Base-by-base conservation (phyloP, 768 basidiomycete species). In the Collybia sordida region DNA sequence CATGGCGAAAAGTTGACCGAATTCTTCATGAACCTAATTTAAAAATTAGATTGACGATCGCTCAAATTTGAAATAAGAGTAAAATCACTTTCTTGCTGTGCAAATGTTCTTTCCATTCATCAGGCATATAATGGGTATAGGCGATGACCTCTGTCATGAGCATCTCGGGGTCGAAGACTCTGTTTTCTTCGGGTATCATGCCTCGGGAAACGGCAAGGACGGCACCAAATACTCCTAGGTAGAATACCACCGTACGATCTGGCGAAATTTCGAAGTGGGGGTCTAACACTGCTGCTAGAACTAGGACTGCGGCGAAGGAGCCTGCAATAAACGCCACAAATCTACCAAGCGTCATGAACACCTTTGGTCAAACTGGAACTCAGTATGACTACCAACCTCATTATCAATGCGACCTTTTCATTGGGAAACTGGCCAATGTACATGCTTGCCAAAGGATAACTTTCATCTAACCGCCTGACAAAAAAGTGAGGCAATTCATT, bases 351-450 rank as follows among this genome's bases (percentile, higher is more conserved):
- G 41, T 25, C 17, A 28, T 53, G 7, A 47, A 45, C 39, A 17
- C 47, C 40, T 42, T 37, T 42, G n/a, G 0, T 27, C 9, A 31
- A 11, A 11, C 4, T 2, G 31, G 31, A 14, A 11, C 3, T 12
- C 15, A 17, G 17, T 22, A 23, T 11, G 9, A 19, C 9, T 2
- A 65, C 85, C 34, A 60, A 95, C 94, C 93, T 84, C 81, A 95
- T 91, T 53, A 94, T 76, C 27, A 97, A 70, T 0, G 93, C 87
- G 17, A 93, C 74, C 61, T 95, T 90, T 62, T 94, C 94, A 59
- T 98, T 98, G 0, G 97, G 97, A 64, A 97, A 99, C 63, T 98
- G 97, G 19, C 93, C 92, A 53, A 98, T 93, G 64, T 98, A 99
- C 77, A 93, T 88, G 65, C 87, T 93, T 9, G 97, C 90, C 8